Evolutionary conservation across 768 basidiomycete species (phyloP).

Genomic region (Rubroboletus satanas): DNA sequence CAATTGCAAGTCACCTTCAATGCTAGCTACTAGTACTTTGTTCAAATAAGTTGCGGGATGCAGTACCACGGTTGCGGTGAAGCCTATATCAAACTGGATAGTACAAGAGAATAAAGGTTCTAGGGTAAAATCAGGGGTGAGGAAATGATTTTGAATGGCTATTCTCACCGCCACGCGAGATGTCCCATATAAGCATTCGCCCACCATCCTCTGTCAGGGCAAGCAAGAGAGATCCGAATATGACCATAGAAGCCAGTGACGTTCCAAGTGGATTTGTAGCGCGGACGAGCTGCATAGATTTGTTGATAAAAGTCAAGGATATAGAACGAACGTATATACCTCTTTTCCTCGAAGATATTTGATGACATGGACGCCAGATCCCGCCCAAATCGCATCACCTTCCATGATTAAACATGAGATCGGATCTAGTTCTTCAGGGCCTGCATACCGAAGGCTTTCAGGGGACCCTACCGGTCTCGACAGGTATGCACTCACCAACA

Average conservation of each 20-base stretch:
- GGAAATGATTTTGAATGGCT: background rate
- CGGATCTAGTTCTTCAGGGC: constrained; percentile 71
- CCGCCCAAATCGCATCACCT: constrained; percentile 81
- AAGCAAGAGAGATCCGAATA: constrained; percentile 81
- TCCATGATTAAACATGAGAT: constrained; percentile 80
- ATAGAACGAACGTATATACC: constrained; percentile 37
- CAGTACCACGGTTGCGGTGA: constrained; percentile 79
- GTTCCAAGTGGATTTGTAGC: constrained; percentile 63
- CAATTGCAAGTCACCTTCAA: constrained; percentile 79
- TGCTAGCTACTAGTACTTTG: constrained; percentile 84
- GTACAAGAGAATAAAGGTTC: constrained; percentile 39
- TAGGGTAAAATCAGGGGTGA: constrained; percentile 14
- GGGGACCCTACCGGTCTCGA: background rate
- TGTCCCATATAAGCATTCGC: constrained; percentile 77
- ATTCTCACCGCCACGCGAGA: constrained; percentile 52
- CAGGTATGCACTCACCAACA: constrained; percentile 60
- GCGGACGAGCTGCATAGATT: constrained; percentile 41
- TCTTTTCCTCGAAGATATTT: constrained; percentile 90
- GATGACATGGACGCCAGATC: constrained; percentile 62
- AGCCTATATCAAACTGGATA: constrained; percentile 77
- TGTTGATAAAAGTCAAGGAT: constrained; percentile 2
- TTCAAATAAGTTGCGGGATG: constrained; percentile 97
- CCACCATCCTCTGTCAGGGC: constrained; percentile 76
- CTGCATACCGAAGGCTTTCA: constrained; percentile 37
- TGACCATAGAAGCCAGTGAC: constrained; percentile 56